Evolutionary conservation across 306 rosid species (phyloP), one percentile per base, ranked within the genome.

Genomic region (Comarum palustre): DNA sequence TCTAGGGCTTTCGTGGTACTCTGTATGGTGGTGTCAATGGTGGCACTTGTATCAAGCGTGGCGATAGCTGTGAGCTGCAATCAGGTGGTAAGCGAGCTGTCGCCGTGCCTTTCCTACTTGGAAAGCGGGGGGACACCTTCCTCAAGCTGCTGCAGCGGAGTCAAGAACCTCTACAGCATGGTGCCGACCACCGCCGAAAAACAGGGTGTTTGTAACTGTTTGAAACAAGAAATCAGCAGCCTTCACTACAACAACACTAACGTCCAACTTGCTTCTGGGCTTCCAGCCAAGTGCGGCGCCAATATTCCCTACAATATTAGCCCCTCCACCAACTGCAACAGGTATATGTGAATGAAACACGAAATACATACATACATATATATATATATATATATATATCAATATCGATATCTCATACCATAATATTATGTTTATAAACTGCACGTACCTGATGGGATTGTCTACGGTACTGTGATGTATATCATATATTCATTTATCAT

Each of bases 141-240:
- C 0, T 4, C 0, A 1, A 22, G 10, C 15, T 89, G 96, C 66
- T 92, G 96, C 75, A 66, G 0, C 20, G 93, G 90, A 14, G 4
- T 92, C 13, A 69, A 3, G 76, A 12, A 36, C 66, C 80, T 89
- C 59, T 15, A 61, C 20, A 5, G 20, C 16, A 0, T 16, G 77
- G 97, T 94, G 43, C 60, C 14, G 73, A 86, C 79, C n/a, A n/a
- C n/a, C n/a, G n/a, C n/a, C n/a, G n/a, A n/a, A n/a, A 81, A 58
- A 84, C 1, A 42, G 38, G 1, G 45, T 12, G 84, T 78, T n/a
- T 88, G 96, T 76, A 57, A 0, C 24, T 90, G 98, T 78, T 69
- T 90, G 34, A 82, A 87, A 78, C 13, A 24, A 17, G 78, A 78
- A 36, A 55, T 82, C 22, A 41, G 1, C 24, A 54, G 24, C 57